phyloP scores from a whole-genome alignment of 148 eudicot genomes.

The Pouteria glomerata region DNA sequence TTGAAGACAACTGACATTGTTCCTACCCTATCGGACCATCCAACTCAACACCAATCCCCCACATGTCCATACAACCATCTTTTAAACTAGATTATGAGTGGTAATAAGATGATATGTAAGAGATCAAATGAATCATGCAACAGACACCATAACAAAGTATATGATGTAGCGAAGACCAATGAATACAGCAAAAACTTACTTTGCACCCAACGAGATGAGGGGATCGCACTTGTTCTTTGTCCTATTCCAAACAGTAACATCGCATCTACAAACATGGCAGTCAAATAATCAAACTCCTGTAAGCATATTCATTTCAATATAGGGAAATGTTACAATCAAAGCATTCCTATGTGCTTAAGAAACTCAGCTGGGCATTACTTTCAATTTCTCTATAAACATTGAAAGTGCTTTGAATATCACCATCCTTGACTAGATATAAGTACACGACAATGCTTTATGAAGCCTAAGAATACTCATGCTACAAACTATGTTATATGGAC shows the following conservation, averaged over 20 bases:
- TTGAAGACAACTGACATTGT: too few relatives aligned
- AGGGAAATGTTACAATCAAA: neutral
- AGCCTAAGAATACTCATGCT: neutral
- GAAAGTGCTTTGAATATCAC: neutral
- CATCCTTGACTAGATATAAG: neutral
- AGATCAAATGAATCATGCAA: neutral
- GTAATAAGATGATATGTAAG: neutral
- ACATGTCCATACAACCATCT: neutral
- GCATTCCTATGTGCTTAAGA: neutral
- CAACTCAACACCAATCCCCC: too few relatives aligned
- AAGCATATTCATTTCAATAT: neutral
- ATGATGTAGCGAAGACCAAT: neutral
- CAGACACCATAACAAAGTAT: neutral
- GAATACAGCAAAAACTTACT: slow-evolving; percentile 48
- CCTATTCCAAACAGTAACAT: slow-evolving; percentile 91
- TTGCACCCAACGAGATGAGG: slow-evolving; percentile 82
- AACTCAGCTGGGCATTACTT: neutral
- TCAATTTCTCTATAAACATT: neutral
- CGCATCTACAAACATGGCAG: slow-evolving; percentile 50
- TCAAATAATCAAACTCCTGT: neutral
- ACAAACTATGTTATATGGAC: too few relatives aligned
- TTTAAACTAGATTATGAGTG: neutral
- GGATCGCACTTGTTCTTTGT: slow-evolving; percentile 98
- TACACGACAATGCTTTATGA: neutral
- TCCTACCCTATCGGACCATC: too few relatives aligned